Evolutionary conservation across 225 moss, liverwort and hornwort species (phyloP), one percentile per base, ranked within the genome.

Genomic region (Sphagnum contortum): DNA sequence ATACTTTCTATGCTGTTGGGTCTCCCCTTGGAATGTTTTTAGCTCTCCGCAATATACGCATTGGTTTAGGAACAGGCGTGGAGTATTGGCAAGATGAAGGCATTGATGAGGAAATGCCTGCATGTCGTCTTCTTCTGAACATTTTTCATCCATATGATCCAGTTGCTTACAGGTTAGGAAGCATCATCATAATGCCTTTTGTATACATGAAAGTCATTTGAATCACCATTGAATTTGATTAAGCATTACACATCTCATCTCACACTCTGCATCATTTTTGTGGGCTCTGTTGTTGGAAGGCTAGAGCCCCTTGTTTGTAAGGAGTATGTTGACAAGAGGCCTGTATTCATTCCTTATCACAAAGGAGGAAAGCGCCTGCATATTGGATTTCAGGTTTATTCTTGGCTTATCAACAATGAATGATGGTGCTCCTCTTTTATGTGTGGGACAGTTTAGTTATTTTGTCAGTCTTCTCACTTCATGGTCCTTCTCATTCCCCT

Each of bases 141-240:
- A 93, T 98, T 66, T 98, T 98, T 55, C 98, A 98, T 57, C 98
- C 98, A 6, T 98, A 90, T 64, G 98, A 98, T 75, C 98, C 98
- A 51, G 98, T 98, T 67, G 98, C 98, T 64, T 98, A 98, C 73
- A 89, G 93, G 93, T 90, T 67, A 72, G 66, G 3, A 62, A 66
- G 9, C 45, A n/a, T 10, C 52, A 62, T 76, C 49, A 29, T 68
- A 29, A 29, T 29, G 29, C 29, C 29, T 29, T 29, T 29, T 29
- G 29, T 29, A 29, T 29, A 29, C 29, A 29, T 29, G 29, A 29
- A 29, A 29, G 1, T 29, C 29, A 29, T 29, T 29, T 29, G 29
- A 29, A 29, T 29, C 29, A 29, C 29, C 29, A 29, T 29, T 29
- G 29, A 29, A 29, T 29, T 29, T 29, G 29, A 29, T 29, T 29